These are phyloP conservation scores for Mangifera indica DNA, from an alignment of 345 rosid species.

Conservation along the genomic window DNA sequence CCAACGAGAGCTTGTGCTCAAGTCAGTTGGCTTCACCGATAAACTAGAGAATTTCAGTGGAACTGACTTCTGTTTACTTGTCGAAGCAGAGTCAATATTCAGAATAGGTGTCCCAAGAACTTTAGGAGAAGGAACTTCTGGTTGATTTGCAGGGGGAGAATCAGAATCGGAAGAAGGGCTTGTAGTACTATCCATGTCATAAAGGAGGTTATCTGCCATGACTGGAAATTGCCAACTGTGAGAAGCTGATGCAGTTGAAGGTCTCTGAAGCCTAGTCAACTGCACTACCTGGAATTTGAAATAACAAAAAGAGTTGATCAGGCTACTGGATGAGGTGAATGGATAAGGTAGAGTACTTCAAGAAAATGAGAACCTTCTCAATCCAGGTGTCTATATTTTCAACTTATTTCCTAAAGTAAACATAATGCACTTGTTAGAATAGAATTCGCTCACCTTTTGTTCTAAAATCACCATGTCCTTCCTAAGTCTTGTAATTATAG, in stretches of 20 bases:
- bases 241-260: constrained; percentile 45
- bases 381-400: background rate
- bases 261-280: constrained; percentile 61
- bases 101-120: constrained; percentile 26
- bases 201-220: constrained; percentile 71
- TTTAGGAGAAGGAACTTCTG: constrained; percentile 5
- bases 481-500: constrained; percentile 62
- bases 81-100: constrained; percentile 20
- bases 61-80: constrained; percentile 22
- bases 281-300: constrained; percentile 46
- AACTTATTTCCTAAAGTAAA: background rate
- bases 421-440: constrained; percentile 3
- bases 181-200: constrained; percentile 77
- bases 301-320: background rate
- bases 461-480: constrained; percentile 69
- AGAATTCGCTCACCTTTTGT: constrained; percentile 61
- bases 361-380: background rate
- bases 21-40: constrained; percentile 21
- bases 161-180: constrained; percentile 91
- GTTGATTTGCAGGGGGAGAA: constrained; percentile 35
- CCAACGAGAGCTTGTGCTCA: constrained; percentile 27
- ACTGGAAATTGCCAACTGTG: constrained; percentile 41
- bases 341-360: background rate
- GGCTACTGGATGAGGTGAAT: background rate
- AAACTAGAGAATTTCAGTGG: constrained; percentile 36